A percentile compares a stretch with the other conserved stretches of the same genome.
These are phyloP conservation scores for Cicer cuneatum DNA, from an alignment of 306 rosid species.

Conservation along the genomic window DNA sequence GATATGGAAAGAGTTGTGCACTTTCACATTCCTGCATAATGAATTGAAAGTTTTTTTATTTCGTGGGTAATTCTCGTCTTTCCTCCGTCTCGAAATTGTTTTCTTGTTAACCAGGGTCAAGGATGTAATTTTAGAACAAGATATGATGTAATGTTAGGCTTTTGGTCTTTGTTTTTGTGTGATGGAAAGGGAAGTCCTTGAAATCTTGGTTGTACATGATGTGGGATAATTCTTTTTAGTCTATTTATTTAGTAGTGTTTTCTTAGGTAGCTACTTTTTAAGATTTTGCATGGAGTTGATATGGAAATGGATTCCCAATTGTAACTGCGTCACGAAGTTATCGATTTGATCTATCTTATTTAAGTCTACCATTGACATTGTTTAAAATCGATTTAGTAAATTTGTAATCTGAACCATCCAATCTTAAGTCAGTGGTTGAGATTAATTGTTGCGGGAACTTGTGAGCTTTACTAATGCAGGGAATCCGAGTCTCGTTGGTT, in stretches of 20 bases:
- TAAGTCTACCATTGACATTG: no score
- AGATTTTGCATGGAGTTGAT: slow-evolving; percentile 47
- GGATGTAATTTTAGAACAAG: slow-evolving; percentile 68
- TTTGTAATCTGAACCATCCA: no score
- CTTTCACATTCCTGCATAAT: slow-evolving; percentile 53
- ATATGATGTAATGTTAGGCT: slow-evolving; percentile 60
- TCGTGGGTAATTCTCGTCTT: slow-evolving; percentile 53
- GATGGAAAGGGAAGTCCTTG: slow-evolving; percentile 55
- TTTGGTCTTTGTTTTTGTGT: slow-evolving; percentile 45
- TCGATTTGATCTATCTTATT: no score
- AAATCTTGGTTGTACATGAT: slow-evolving; percentile 76
- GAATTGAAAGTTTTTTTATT: slow-evolving; percentile 52
- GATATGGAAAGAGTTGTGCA: slow-evolving; percentile 56
- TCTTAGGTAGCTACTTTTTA: slow-evolving; percentile 50
- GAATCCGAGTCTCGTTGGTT: background rate
- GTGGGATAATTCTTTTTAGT: slow-evolving; percentile 84
- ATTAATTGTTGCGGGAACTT: no score
- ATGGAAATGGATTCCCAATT: no score
- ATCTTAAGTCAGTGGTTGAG: no score
- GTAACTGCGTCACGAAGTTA: no score
- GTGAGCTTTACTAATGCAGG: no score
- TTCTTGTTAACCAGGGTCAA: slow-evolving; percentile 57
- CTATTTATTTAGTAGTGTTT: slow-evolving; percentile 59
- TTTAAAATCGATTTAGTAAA: no score
- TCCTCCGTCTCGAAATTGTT: slow-evolving; percentile 54